These are phyloP conservation scores for Zopfochytrium polystomum DNA, from an alignment of 371 early-diverging fungal species.

Conservation along the genomic window DNA sequence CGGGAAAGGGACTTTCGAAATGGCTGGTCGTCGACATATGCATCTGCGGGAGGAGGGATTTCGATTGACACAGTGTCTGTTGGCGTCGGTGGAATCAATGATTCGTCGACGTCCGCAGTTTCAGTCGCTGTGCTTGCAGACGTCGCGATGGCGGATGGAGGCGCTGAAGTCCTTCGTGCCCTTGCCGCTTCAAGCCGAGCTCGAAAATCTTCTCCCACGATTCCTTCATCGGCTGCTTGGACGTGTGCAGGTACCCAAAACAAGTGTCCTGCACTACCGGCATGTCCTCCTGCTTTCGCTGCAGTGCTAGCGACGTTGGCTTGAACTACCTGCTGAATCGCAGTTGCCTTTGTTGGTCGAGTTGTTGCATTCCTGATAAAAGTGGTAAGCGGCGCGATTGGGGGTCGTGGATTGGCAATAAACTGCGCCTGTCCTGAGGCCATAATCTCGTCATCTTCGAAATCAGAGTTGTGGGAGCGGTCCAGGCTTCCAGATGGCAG, in stretches of 20 bases:
- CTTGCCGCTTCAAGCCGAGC: background rate
- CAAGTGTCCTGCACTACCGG: constrained; percentile 4
- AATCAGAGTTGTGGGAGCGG: too few species aligned
- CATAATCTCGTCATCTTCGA: too few species aligned
- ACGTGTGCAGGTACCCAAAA: constrained; percentile 15
- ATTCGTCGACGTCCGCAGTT: background rate
- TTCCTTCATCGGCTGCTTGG: background rate
- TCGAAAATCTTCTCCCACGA: background rate
- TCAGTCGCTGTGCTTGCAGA: background rate
- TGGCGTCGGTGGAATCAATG: background rate
- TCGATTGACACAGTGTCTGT: too few species aligned
- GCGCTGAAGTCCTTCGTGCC: background rate
- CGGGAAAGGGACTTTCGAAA: constrained; percentile 20
- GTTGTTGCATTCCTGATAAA: background rate
- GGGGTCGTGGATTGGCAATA: too few species aligned
- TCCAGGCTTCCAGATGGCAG: too few species aligned
- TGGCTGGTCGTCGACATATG: too few species aligned
- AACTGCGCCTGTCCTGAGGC: too few species aligned
- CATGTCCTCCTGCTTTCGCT: background rate
- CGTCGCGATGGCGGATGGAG: background rate
- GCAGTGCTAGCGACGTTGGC: background rate
- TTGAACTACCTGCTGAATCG: constrained; percentile 1
- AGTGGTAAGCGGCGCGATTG: background rate
- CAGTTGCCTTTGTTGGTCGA: background rate
- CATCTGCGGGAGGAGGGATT: too few species aligned